Evolutionary conservation across 495 filamentous ascomycete genomes (phyloP).

Genomic region (Neurospora sublineolata): DNA sequence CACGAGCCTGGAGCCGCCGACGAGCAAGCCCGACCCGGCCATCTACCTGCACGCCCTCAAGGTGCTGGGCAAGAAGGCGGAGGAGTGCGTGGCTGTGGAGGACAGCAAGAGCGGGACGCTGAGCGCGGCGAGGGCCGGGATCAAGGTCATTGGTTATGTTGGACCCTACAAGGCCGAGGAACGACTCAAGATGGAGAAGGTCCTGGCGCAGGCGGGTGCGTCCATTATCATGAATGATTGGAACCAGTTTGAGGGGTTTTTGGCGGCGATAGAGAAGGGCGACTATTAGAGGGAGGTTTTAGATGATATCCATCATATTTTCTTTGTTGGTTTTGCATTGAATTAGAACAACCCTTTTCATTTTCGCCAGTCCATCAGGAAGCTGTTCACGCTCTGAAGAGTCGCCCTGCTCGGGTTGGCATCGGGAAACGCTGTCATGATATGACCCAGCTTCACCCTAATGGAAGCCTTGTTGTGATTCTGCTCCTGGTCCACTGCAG

Average conservation of each 20-base stretch:
- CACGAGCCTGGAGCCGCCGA: slow-evolving; percentile 62
- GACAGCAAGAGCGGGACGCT: slow-evolving; percentile 81
- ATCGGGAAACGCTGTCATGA: slow-evolving; percentile 60
- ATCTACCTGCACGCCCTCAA: slow-evolving; percentile 80
- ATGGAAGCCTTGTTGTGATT: slow-evolving; percentile 64
- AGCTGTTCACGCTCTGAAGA: slow-evolving; percentile 77
- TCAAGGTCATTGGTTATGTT: slow-evolving; percentile 78
- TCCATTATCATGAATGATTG: slow-evolving; percentile 75
- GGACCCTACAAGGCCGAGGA: slow-evolving; percentile 66
- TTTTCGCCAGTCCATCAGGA: slow-evolving; percentile 53
- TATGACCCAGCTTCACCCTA: slow-evolving; percentile 61
- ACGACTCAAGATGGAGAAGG: slow-evolving; percentile 59
- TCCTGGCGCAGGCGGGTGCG: slow-evolving; percentile 58
- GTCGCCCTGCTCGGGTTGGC: slow-evolving; percentile 73
- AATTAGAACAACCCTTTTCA: slow-evolving; percentile 3
- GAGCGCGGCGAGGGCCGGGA: slow-evolving; percentile 69
- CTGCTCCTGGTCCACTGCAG: slow-evolving; percentile 11
- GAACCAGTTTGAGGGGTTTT: slow-evolving; percentile 61
- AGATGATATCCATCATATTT: slow-evolving; percentile 2
- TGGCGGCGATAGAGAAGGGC: slow-evolving; percentile 53
- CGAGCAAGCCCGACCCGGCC: slow-evolving; percentile 85
- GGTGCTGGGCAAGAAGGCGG: slow-evolving; percentile 58
- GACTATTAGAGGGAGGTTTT: slow-evolving; percentile 7
- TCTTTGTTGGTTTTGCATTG: background rate
- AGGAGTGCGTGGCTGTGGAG: slow-evolving; percentile 75